Percentiles rank a stretch among this genome's conserved stretches.
Evolutionary conservation across 805 yeast genomes (phyloP).

Genomic region (Hanseniaspora guilliermondii): DNA sequence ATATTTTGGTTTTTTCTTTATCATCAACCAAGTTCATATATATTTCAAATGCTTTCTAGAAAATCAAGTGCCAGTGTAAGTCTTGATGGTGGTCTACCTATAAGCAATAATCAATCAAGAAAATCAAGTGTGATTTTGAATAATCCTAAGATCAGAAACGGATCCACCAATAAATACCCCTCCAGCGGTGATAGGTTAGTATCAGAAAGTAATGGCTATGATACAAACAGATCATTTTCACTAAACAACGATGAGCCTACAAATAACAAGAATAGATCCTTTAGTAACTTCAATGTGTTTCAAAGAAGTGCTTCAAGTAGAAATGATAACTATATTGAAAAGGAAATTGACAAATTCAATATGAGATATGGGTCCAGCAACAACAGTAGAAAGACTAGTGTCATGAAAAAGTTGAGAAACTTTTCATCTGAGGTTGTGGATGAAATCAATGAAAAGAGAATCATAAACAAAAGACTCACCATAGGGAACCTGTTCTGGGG

Average conservation of each 20-base stretch:
- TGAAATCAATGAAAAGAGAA: conserved; percentile 5
- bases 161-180: not conserved
- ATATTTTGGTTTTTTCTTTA: too few relatives aligned
- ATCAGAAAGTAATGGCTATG: conserved; percentile 3
- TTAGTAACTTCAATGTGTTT: conserved; percentile 11
- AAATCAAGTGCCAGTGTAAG: conserved; percentile 7
- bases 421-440: conserved; percentile 9
- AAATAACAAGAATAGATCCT: not conserved
- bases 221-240: conserved; percentile 12
- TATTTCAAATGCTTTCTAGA: conserved; percentile 5
- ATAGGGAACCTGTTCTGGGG: not conserved
- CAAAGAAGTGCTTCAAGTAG: conserved; percentile 6
- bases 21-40: too few relatives aligned
- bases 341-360: conserved; percentile 14
- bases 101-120: conserved; percentile 9
- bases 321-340: conserved; percentile 14
- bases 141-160: conserved; percentile 9
- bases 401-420: conserved; percentile 11
- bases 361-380: conserved; percentile 13
- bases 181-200: not conserved
- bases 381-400: conserved; percentile 11
- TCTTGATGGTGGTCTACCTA: conserved; percentile 6
- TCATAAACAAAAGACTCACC: conserved; percentile 1
- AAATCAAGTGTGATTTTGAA: conserved; percentile 10
- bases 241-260: not conserved